A percentile compares a stretch with the other conserved stretches of the same genome.
These are phyloP conservation scores for Trametes polyzona DNA, from an alignment of 1,284 basidiomycete species.

Conservation along the genomic window DNA sequence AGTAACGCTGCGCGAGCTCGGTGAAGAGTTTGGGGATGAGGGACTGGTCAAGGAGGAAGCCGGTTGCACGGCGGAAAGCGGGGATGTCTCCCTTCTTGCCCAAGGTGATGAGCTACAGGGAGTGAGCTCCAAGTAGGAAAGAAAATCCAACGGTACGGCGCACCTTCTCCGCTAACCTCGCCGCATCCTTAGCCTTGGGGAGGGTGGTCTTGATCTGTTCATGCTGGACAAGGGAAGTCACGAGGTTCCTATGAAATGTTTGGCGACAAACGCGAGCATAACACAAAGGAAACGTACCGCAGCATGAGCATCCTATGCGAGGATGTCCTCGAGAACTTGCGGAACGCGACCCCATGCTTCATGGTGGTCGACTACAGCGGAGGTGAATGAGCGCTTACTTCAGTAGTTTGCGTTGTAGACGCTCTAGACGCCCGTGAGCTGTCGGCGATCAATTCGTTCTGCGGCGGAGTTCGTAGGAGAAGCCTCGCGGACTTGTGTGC, in stretches of 20 bases:
- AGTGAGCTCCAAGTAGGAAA: neutral
- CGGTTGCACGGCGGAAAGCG: conserved; percentile 66
- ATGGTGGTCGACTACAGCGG: conserved; percentile 45
- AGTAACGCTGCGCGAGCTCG: conserved; percentile 83
- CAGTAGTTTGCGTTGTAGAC: neutral
- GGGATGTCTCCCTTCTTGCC: conserved; percentile 81
- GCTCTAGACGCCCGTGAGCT: neutral
- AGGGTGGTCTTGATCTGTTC: conserved; percentile 97
- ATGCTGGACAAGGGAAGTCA: conserved; percentile 94
- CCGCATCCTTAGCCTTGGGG: conserved; percentile 93
- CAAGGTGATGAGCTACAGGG: conserved; percentile 79
- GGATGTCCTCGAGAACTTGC: conserved; percentile 86
- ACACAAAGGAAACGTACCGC: conserved; percentile 51
- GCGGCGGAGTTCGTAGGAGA: neutral
- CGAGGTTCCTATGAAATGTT: conserved; percentile 74
- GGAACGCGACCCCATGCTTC: conserved; percentile 91
- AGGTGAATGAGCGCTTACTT: conserved; percentile 11
- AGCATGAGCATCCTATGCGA: conserved; percentile 89
- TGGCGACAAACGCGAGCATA: neutral
- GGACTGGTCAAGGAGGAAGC: conserved; percentile 74
- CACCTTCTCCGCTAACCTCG: conserved; percentile 93
- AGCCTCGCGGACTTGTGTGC: neutral
- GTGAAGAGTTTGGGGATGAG: conserved; percentile 84
- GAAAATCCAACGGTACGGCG: neutral
- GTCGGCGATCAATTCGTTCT: conserved; percentile 19